Base-by-base conservation (phyloP, 495 filamentous ascomycete species). In the Thozetella sp. region DNA sequence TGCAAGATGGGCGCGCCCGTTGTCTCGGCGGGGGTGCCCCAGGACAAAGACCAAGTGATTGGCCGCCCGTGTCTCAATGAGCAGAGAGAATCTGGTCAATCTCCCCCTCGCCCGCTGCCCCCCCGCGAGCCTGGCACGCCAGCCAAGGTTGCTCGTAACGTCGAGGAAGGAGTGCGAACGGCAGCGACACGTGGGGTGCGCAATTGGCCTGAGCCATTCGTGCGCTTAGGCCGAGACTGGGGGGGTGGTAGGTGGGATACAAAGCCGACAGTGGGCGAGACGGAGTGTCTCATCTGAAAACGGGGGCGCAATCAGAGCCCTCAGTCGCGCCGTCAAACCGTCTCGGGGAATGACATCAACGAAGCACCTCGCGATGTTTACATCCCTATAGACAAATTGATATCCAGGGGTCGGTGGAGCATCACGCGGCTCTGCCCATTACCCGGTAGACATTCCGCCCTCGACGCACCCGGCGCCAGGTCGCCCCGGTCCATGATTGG, bases 161-260 rank as follows among this genome's bases (percentile, higher is more conserved):
- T n/a, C n/a, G n/a, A n/a, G n/a, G n/a, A n/a, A n/a, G n/a, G n/a
- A n/a, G n/a, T 46, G n/a, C 22, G 40, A 30, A 19, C 15, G 55
- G 40, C 26, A 46, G n/a, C 53, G 25, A 57, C 55, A 57, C 55
- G 55, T 57, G 55, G 55, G 37, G 55, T 51, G 25, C 1, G 25
- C 53, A 25, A 57, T 57, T 57, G 55, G 55, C 55, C 40, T 25
- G 45, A 27, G 55, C 55, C 40, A 10, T 3, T 19, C 3, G 43
- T 48, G 43, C 43, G 23, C 54, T 23, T 57, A 24, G 34, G 40
- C 6, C 23, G 20, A 43, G 15, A 51, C 12, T 10, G 15, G 15
- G 17, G 27, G 11, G 51, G 17, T 25, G 19, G 26, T 3, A 25
- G 20, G 53, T 40, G 22, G 23, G 63, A 19, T 51, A 59, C 51